These are phyloP conservation scores for Backusella morwellensis DNA, from an alignment of 192 early-diverging fungal genomes.

Conservation along the genomic window DNA sequence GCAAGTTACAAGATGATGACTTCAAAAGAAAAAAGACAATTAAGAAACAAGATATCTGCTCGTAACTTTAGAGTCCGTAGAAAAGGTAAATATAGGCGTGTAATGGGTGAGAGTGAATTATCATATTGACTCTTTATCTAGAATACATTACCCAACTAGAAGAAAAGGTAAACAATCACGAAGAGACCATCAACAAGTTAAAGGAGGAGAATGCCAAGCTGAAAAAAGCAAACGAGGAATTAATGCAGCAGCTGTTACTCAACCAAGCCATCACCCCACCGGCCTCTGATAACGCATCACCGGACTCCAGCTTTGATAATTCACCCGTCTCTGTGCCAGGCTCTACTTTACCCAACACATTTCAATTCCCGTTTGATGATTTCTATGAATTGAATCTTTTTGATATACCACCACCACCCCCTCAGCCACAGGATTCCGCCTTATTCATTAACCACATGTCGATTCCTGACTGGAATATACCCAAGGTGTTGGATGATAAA, in stretches of 20 bases:
- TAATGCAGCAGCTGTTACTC: background rate
- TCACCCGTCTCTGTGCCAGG: background rate
- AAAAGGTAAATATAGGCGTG: slow-evolving; percentile 44
- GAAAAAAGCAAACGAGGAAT: slow-evolving; percentile 4
- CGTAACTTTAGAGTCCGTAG: slow-evolving; percentile 71
- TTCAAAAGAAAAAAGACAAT: slow-evolving; percentile 62
- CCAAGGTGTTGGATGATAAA: slow-evolving; percentile 12
- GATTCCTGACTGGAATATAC: slow-evolving; percentile 10
- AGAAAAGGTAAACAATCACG: slow-evolving; percentile 14
- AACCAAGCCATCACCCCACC: background rate
- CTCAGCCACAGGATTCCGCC: background rate
- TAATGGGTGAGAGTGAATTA: background rate
- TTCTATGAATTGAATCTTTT: slow-evolving; percentile 4
- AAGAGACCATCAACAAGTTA: slow-evolving; percentile 3
- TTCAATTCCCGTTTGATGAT: background rate
- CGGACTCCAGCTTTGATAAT: background rate
- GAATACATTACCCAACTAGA: slow-evolving; percentile 24
- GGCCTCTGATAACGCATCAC: background rate
- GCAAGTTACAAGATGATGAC: slow-evolving; percentile 32
- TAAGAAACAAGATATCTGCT: slow-evolving; percentile 79
- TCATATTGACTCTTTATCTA: background rate
- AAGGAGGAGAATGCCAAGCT: background rate
- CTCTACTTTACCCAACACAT: background rate
- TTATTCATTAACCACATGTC: slow-evolving; percentile 1
- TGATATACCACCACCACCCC: background rate